Percentiles rank a stretch among this genome's conserved stretches.
These are phyloP conservation scores for Chlorella sp. DNA, from an alignment of 139 green algal species.

Conservation along the genomic window DNA sequence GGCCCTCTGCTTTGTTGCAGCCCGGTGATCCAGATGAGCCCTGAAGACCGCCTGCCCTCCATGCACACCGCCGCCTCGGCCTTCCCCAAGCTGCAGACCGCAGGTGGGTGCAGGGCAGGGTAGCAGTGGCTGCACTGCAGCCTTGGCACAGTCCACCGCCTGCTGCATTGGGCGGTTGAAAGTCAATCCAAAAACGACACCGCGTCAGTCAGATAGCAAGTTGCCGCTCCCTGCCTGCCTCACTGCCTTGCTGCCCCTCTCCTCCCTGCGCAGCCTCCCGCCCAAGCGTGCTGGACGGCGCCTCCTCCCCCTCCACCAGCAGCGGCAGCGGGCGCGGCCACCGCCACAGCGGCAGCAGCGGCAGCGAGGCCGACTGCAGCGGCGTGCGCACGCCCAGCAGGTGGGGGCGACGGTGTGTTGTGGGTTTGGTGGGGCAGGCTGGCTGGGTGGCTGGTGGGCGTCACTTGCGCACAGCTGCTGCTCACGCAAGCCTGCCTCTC, in stretches of 20 bases:
- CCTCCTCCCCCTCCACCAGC: conserved; percentile 9
- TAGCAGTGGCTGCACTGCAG: not conserved
- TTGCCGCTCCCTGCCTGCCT: too few relatives aligned
- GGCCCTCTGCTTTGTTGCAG: not conserved
- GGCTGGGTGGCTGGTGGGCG: not conserved
- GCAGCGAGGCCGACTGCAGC: too few relatives aligned
- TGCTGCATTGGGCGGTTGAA: not conserved
- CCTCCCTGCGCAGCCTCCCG: not conserved
- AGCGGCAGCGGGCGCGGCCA: not conserved
- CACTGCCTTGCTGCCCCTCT: not conserved
- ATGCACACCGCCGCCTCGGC: not conserved
- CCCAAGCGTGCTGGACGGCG: not conserved
- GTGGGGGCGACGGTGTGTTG: not conserved
- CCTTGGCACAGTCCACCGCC: not conserved
- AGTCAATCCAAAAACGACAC: too few relatives aligned
- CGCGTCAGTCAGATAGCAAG: too few relatives aligned
- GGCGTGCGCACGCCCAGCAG: too few relatives aligned
- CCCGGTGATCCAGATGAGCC: conserved; percentile 17
- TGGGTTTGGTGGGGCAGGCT: not conserved
- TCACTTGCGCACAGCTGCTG: too few relatives aligned
- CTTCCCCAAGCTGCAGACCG: not conserved
- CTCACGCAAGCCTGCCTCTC: not conserved
- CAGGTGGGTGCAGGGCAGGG: not conserved
- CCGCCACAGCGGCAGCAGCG: not conserved
- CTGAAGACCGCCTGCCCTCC: not conserved